Conservation (phyloP, 139 green algal genomes). For the Coccomyxa sp. region DNA sequence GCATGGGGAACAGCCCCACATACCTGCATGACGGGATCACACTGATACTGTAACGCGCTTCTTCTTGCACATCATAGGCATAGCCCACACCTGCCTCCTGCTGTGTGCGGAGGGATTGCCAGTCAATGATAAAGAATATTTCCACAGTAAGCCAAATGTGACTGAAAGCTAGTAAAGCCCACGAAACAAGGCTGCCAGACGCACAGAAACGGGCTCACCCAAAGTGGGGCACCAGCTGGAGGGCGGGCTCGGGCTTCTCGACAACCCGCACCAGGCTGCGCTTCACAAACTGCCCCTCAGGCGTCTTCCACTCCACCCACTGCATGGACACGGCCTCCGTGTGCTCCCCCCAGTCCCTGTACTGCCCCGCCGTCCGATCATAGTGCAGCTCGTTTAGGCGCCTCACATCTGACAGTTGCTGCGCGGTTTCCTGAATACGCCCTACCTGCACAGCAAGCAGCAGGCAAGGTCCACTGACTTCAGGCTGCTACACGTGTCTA, state of each 20-base stretch:
- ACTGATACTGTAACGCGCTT: too few species aligned
- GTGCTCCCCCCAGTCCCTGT: constrained; percentile 87
- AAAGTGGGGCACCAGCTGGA: constrained; percentile 71
- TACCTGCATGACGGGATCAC: too few species aligned
- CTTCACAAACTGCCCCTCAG: background rate
- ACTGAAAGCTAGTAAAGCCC: too few species aligned
- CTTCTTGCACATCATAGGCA: too few species aligned
- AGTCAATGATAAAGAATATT: too few species aligned
- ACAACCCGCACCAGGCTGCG: constrained; percentile 1
- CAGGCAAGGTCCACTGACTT: too few species aligned
- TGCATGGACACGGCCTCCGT: constrained; percentile 69
- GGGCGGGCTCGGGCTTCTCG: constrained; percentile 22
- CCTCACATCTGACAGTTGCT: constrained; percentile 38
- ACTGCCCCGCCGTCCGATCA: constrained; percentile 48
- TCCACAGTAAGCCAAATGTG: too few species aligned
- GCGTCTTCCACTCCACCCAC: constrained; percentile 5
- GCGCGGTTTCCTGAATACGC: constrained; percentile 20
- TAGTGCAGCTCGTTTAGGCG: constrained; percentile 68
- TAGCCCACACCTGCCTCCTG: too few species aligned
- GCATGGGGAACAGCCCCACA: constrained; percentile 87
- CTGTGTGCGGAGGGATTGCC: too few species aligned
- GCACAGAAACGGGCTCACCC: constrained; percentile 50
- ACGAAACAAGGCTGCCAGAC: too few species aligned
- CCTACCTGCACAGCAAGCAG: constrained; percentile 14
- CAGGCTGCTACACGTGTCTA: too few species aligned